Evolutionary conservation across 2,329 filamentous ascomycete genomes (phyloP).

Genomic region (Chaetomiaceae sp.): DNA sequence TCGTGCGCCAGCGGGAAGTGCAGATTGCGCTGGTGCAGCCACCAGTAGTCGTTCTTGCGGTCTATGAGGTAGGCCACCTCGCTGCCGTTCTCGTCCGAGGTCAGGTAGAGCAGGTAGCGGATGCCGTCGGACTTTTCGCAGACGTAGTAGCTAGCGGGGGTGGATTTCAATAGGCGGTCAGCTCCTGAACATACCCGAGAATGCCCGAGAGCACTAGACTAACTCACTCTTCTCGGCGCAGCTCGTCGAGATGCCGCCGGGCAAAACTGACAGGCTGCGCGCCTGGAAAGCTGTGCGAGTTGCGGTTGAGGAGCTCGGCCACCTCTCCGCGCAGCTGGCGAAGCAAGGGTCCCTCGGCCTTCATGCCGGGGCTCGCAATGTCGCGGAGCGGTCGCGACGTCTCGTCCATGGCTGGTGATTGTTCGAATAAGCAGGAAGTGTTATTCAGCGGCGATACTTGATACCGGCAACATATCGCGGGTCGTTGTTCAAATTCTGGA

Average conservation of each 20-base stretch:
- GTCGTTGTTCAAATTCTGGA: too few relatives aligned
- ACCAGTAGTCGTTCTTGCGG: conserved; percentile 96
- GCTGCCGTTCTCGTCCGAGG: conserved; percentile 50
- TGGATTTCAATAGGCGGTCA: neutral
- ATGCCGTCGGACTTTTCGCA: conserved; percentile 98
- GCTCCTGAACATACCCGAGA: neutral
- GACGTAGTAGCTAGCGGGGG: conserved; percentile 80
- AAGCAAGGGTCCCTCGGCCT: conserved; percentile 56
- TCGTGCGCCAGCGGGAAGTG: conserved; percentile 73
- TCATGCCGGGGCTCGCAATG: conserved; percentile 59
- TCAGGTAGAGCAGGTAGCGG: conserved; percentile 89
- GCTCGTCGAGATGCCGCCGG: conserved; percentile 71
- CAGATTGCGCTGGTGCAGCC: conserved; percentile 59
- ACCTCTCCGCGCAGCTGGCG: conserved; percentile 63
- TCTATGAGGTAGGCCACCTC: conserved; percentile 92
- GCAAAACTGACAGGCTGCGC: conserved; percentile 94
- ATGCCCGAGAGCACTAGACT: neutral
- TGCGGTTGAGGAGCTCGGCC: conserved; percentile 65
- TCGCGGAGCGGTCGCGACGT: conserved; percentile 35
- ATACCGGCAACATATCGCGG: too few relatives aligned
- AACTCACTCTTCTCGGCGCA: conserved; percentile 68
- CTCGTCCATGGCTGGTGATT: conserved; percentile 13
- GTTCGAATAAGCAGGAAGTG: neutral
- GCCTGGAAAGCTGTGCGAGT: conserved; percentile 67
- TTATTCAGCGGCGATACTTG: too few relatives aligned